Conservation (phyloP, 495 filamentous ascomycete species). For the Penicillium simplicissimum region DNA sequence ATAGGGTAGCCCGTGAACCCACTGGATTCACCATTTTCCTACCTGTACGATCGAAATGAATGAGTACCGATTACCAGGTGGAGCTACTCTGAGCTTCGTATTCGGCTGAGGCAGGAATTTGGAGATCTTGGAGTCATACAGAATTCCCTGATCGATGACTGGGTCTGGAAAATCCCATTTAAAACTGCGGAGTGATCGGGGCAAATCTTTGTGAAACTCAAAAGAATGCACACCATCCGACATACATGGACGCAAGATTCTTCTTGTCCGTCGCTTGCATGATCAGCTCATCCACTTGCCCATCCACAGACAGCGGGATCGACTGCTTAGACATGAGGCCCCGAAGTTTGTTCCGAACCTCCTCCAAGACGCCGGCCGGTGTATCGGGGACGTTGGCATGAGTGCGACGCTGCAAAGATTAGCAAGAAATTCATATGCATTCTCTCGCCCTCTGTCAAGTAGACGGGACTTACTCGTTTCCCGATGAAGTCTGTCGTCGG, state of each 20-base stretch:
- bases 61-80: not conserved
- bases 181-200: not conserved
- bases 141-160: not conserved
- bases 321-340: conserved; percentile 82
- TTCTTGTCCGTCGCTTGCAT: conserved; percentile 73
- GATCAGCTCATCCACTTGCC: conserved; percentile 91
- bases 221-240: conserved; percentile 96
- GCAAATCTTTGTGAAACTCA: conserved; percentile 37
- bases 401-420: conserved; percentile 53
- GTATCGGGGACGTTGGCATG: conserved; percentile 72
- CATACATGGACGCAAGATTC: conserved; percentile 90
- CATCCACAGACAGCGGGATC: conserved; percentile 90
- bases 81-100: no score
- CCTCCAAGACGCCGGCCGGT: conserved; percentile 86
- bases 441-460: not conserved
- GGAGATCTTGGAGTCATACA: not conserved
- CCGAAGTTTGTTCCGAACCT: conserved; percentile 80
- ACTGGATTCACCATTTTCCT: not conserved
- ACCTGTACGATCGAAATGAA: not conserved
- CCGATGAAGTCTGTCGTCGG: conserved; percentile 91
- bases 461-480: conserved; percentile 54
- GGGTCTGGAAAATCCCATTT: not conserved
- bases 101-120: not conserved
- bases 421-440: conserved; percentile 9
- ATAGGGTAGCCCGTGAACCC: not conserved